phyloP scores from a whole-genome alignment of 768 basidiomycete species.

The Nidularia pulvinata region DNA sequence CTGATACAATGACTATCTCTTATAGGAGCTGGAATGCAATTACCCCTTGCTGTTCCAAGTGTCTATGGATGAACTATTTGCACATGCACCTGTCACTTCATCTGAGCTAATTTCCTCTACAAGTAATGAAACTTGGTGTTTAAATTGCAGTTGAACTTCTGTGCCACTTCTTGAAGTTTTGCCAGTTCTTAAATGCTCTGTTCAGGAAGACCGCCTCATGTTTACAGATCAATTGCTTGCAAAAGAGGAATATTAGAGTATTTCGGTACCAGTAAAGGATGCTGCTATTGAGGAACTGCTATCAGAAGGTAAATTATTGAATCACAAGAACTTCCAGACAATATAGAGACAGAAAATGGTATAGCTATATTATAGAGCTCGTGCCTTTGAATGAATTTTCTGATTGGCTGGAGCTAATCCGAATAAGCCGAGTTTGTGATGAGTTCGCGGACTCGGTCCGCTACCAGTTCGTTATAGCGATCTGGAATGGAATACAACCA shows the following conservation, averaged over 20 bases:
- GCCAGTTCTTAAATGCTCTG: constrained; percentile 22
- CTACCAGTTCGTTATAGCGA: background rate
- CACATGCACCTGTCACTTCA: constrained; percentile 23
- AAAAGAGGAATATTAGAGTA: background rate
- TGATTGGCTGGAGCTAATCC: background rate
- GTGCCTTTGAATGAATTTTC: background rate
- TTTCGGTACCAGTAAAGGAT: background rate
- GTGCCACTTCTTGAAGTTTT: constrained; percentile 19
- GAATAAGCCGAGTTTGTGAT: background rate
- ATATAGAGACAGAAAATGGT: too few species aligned
- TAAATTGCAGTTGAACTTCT: constrained; percentile 13
- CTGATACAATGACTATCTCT: too few species aligned
- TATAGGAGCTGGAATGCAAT: background rate
- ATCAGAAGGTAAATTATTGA: background rate
- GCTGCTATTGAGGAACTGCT: background rate
- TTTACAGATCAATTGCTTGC: background rate
- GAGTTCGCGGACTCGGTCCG: background rate
- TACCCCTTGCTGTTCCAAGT: constrained; percentile 14
- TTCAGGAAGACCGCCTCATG: background rate
- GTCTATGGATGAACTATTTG: constrained; percentile 21
- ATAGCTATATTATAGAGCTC: background rate
- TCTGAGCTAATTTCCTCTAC: constrained; percentile 27
- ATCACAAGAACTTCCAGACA: background rate
- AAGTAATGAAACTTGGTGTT: constrained; percentile 21
- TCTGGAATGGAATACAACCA: background rate